phyloP scores from a whole-genome alignment of 1,139 yeast species.

The Casaregolazyma suthepensis region DNA sequence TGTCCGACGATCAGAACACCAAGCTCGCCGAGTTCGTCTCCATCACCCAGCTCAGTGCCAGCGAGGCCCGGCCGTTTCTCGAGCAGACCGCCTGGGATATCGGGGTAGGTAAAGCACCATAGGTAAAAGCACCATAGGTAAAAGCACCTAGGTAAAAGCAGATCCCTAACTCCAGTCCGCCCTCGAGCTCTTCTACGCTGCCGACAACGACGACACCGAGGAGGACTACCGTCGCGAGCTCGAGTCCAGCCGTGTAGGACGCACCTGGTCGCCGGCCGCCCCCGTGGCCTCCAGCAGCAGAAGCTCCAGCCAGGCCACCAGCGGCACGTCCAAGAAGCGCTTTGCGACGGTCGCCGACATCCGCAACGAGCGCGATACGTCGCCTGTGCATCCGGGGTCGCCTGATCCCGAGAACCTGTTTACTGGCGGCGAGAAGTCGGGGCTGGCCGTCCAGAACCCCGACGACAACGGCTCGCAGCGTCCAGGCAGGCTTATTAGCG shows the following conservation, averaged over 20 bases:
- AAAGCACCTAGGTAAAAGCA: slow-evolving; percentile 8
- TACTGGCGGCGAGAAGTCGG: slow-evolving; percentile 95
- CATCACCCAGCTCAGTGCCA: slow-evolving; percentile 16
- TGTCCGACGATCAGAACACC: slow-evolving; percentile 6
- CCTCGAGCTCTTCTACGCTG: slow-evolving; percentile 7
- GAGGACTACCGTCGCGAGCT: neutral
- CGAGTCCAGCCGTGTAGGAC: neutral
- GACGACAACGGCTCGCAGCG: slow-evolving; percentile 34
- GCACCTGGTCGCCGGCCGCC: neutral
- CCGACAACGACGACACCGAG: slow-evolving; percentile 1
- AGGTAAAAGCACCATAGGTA: slow-evolving; percentile 8
- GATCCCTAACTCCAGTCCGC: slow-evolving; percentile 7
- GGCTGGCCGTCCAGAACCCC: slow-evolving; percentile 89
- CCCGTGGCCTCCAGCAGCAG: neutral
- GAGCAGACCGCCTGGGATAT: slow-evolving; percentile 38
- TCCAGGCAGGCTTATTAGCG: slow-evolving; percentile 41
- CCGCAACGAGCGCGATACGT: slow-evolving; percentile 25
- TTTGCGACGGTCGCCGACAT: slow-evolving; percentile 43
- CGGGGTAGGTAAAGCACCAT: slow-evolving; percentile 26
- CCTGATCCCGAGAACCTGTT: slow-evolving; percentile 68
- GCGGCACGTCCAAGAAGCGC: slow-evolving; percentile 17
- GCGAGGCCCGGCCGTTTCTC: slow-evolving; percentile 41
- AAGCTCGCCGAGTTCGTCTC: slow-evolving; percentile 6
- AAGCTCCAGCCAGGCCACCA: slow-evolving; percentile 6
- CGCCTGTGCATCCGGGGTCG: slow-evolving; percentile 27